Conservation (phyloP, 768 basidiomycete genomes). For the Pisolithus sp. region DNA sequence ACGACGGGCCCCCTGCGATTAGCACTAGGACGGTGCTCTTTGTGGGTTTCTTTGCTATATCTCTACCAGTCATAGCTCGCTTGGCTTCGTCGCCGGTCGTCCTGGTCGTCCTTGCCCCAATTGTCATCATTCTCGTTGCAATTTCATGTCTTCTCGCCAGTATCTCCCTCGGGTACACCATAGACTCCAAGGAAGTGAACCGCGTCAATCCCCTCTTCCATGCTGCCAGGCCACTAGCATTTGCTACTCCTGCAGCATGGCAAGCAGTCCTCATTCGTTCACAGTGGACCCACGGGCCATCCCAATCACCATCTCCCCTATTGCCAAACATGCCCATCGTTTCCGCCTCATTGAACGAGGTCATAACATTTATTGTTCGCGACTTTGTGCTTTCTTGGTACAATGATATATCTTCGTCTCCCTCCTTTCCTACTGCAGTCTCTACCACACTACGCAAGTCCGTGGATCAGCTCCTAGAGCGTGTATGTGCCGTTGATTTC, state of each 20-base stretch:
- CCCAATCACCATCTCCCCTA: conserved; percentile 61
- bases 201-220: conserved; percentile 36
- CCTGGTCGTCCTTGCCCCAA: conserved; percentile 58
- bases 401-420: conserved; percentile 73
- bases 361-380: conserved; percentile 73
- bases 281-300: conserved; percentile 77
- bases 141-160: conserved; percentile 47
- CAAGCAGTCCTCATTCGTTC: conserved; percentile 83
- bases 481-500: conserved; percentile 58
- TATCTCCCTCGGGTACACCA: conserved; percentile 49
- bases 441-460: conserved; percentile 67
- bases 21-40: conserved; percentile 48
- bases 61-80: conserved; percentile 48
- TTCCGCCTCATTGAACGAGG: conserved; percentile 69
- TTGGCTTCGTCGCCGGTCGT: conserved; percentile 61
- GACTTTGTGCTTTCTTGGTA: conserved; percentile 94
- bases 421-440: conserved; percentile 83
- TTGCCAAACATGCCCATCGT: conserved; percentile 58
- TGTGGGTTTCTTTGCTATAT: conserved; percentile 51
- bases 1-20: conserved; percentile 33
- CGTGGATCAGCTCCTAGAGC: conserved; percentile 49
- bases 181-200: conserved; percentile 42
- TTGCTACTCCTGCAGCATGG: conserved; percentile 94
- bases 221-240: conserved; percentile 70
- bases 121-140: conserved; percentile 43